Evolutionary conservation across 345 rosid species (phyloP).

Genomic region (Camelina hispida): DNA sequence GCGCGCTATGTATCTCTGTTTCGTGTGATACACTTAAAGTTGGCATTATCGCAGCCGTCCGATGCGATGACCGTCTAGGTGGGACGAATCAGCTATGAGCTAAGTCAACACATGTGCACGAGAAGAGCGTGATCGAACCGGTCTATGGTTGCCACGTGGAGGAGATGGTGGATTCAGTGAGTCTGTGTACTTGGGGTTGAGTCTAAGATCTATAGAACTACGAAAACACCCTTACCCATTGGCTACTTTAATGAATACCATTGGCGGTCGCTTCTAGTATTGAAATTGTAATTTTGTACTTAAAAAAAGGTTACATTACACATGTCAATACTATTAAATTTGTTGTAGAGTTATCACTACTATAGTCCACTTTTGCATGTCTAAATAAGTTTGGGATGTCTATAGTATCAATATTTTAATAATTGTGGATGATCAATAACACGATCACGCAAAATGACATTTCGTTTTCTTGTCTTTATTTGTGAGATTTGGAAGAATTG

Average conservation of each 20-base stretch:
- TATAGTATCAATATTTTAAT: too few relatives aligned
- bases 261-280: conserved; percentile 12
- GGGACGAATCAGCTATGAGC: conserved; percentile 35
- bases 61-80: conserved; percentile 49
- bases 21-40: conserved; percentile 24
- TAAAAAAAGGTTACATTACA: too few relatives aligned
- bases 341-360: too few relatives aligned
- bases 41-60: conserved; percentile 39
- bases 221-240: conserved; percentile 19
- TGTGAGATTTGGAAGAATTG: conserved; percentile 3
- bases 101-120: conserved; percentile 47
- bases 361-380: neutral
- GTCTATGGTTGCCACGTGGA: conserved; percentile 44
- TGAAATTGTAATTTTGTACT: neutral
- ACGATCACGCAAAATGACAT: conserved; percentile 18
- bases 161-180: neutral
- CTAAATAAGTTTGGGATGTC: neutral
- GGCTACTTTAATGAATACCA: conserved; percentile 8
- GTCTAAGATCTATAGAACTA: neutral
- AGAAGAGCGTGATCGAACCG: neutral
- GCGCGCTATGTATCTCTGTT: conserved; percentile 10
- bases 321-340: too few relatives aligned
- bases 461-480: conserved; percentile 1
- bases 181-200: neutral
- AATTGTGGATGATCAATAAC: neutral